phyloP scores from a whole-genome alignment of 1,284 basidiomycete species.

The Apiotrichum sp. region DNA sequence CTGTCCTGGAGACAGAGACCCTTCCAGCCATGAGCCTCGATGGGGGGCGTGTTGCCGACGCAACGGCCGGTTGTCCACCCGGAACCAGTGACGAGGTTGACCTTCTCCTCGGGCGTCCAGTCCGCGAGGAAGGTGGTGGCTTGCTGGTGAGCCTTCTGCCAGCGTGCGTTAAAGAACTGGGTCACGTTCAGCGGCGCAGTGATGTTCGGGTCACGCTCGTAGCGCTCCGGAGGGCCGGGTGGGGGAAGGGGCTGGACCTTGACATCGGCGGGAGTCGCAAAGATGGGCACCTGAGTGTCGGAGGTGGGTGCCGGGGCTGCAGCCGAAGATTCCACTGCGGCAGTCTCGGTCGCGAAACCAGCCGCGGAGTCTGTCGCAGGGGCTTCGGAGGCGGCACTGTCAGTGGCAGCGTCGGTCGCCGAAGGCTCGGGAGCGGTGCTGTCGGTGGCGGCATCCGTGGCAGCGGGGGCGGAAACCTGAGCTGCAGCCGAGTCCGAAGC shows the following conservation, averaged over 20 bases:
- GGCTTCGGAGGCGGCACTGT: too few species aligned
- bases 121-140: conserved; percentile 42
- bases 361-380: background rate
- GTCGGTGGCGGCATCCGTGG: background rate
- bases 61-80: conserved; percentile 51
- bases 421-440: background rate
- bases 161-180: conserved; percentile 14
- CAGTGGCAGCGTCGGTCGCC: background rate
- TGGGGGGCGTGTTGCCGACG: conserved; percentile 61
- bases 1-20: conserved; percentile 60
- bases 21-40: conserved; percentile 58
- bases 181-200: conserved; percentile 16
- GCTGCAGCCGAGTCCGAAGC: too few species aligned
- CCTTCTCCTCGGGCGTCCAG: conserved; percentile 50
- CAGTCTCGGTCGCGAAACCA: background rate
- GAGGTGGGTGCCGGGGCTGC: too few species aligned
- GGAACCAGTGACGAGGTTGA: conserved; percentile 47
- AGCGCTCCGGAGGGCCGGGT: background rate
- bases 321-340: background rate
- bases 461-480: background rate
- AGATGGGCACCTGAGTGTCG: background rate
- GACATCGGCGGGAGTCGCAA: background rate
- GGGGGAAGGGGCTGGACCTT: background rate
- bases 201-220: conserved; percentile 5
- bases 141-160: conserved; percentile 31